These are phyloP conservation scores for Iris pallida DNA, from an alignment of 116 monocot species.

Conservation along the genomic window DNA sequence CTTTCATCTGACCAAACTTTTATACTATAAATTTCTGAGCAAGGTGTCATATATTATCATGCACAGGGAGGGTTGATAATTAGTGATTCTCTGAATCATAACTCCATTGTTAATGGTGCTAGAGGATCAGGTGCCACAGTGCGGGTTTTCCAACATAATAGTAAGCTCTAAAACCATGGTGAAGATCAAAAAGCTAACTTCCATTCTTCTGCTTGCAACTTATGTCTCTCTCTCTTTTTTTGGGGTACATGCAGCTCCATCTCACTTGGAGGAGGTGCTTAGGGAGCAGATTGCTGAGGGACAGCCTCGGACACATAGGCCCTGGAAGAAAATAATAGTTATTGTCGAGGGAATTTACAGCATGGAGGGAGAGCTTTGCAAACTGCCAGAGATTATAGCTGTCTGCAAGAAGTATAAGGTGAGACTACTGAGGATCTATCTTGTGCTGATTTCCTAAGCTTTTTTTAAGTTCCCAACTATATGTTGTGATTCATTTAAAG, in stretches of 20 bases:
- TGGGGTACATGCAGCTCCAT: conserved; percentile 40
- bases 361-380: conserved; percentile 97
- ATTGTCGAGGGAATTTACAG: conserved; percentile 94
- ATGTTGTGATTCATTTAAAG: too few species aligned
- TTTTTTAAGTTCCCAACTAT: too few species aligned
- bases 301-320: conserved; percentile 79
- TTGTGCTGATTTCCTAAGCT: too few species aligned
- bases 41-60: conserved; percentile 1
- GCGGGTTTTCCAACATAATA: conserved; percentile 73
- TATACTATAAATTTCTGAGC: neutral
- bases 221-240: too few species aligned
- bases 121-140: conserved; percentile 84
- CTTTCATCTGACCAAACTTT: neutral
- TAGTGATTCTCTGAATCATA: conserved; percentile 92
- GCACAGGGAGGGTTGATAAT: conserved; percentile 80
- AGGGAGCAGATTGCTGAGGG: conserved; percentile 85
- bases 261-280: conserved; percentile 88
- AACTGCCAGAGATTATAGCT: conserved; percentile 77
- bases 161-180: conserved; percentile 31
- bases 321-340: conserved; percentile 90
- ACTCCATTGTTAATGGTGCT: conserved; percentile 94
- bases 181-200: too few species aligned
- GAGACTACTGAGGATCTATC: neutral
- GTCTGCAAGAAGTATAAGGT: conserved; percentile 99
- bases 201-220: too few species aligned